Evolutionary conservation across 2,329 filamentous ascomycete species (phyloP).

Genomic region (Diaporthe sp.): DNA sequence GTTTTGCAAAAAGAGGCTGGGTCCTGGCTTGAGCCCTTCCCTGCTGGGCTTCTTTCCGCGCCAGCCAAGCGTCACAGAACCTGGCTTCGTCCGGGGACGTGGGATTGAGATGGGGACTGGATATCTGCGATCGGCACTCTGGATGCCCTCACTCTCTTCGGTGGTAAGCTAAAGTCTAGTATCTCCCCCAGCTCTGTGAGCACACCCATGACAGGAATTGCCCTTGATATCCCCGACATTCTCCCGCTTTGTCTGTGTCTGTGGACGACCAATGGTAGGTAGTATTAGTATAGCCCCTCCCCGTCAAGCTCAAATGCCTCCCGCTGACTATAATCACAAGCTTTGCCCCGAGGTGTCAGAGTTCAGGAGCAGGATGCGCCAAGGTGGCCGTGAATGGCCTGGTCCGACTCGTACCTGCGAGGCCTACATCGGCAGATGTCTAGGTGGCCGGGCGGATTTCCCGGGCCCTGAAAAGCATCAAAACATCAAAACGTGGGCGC

Average conservation of each 20-base stretch:
- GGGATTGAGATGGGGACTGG: neutral
- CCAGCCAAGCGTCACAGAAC: slow-evolving; percentile 21
- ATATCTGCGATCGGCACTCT: neutral
- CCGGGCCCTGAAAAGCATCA: neutral
- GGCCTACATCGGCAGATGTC: slow-evolving; percentile 9
- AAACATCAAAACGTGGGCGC: slow-evolving; percentile 15
- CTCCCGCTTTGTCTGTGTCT: neutral
- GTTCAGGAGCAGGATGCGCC: slow-evolving; percentile 14
- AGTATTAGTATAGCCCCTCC: neutral
- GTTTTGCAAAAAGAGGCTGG: slow-evolving; percentile 1
- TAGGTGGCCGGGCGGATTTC: neutral
- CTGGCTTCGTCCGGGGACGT: neutral
- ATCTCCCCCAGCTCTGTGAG: neutral
- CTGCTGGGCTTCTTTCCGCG: neutral
- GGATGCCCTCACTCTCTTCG: slow-evolving; percentile 19
- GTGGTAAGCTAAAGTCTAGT: slow-evolving; percentile 20
- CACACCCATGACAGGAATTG: neutral
- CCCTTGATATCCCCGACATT: neutral
- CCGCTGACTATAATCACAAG: slow-evolving; percentile 4
- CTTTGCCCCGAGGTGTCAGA: neutral
- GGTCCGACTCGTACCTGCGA: slow-evolving; percentile 3
- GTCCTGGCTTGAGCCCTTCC: neutral
- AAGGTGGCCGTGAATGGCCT: slow-evolving; percentile 4
- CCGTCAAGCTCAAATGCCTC: neutral
- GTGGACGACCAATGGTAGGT: neutral